phyloP scores from a whole-genome alignment of 148 eudicot genomes.

The Cornus florida region DNA sequence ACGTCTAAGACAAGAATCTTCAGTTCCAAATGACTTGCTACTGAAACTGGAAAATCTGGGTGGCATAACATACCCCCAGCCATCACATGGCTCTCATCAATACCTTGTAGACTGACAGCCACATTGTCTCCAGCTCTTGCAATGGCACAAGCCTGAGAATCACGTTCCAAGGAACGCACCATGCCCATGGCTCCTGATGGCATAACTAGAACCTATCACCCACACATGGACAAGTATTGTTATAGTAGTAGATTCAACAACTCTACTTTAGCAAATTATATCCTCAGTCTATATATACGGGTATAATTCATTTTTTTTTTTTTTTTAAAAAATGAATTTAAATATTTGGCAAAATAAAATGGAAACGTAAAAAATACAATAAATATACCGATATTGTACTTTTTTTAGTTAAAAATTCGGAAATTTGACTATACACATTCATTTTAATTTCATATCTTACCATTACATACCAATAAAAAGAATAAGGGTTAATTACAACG shows the following conservation, averaged over 20 bases:
- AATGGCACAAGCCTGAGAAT: constrained; percentile 57
- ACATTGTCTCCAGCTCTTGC: constrained; percentile 98
- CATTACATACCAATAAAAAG: no score
- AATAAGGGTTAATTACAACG: no score
- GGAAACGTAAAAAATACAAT: no score
- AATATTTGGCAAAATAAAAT: no score
- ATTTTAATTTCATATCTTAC: no score
- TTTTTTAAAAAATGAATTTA: no score
- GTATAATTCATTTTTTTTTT: no score
- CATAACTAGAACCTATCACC: constrained; percentile 75
- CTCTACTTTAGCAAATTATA: neutral
- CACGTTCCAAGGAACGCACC: constrained; percentile 76
- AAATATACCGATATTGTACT: no score
- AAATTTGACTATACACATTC: no score
- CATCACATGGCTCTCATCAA: constrained; percentile 56
- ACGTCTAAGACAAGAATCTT: constrained; percentile 78
- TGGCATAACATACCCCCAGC: constrained; percentile 94
- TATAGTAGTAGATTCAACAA: neutral
- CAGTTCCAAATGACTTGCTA: constrained; percentile 73
- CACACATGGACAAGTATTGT: neutral
- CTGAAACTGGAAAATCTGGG: constrained; percentile 85
- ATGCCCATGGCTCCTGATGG: constrained; percentile 74
- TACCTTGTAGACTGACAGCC: constrained; percentile 70
- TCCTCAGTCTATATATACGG: neutral
- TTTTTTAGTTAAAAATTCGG: no score